Conservation (phyloP, 1,139 yeast genomes). For the Yamadazyma epiphylla region DNA sequence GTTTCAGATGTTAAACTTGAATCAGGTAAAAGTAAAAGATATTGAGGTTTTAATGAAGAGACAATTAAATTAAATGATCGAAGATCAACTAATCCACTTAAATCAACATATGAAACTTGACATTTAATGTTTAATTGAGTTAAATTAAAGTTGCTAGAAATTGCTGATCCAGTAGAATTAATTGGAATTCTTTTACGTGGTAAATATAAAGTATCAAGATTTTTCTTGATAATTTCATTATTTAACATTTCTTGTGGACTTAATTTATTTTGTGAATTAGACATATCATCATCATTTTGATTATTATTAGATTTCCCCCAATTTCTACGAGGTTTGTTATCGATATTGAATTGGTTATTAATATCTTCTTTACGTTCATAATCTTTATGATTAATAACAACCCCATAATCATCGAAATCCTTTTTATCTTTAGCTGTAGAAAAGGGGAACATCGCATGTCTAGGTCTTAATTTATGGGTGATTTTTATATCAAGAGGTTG, state of each 20-base stretch:
- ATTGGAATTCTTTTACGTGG: slow-evolving; percentile 49
- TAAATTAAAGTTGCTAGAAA: slow-evolving; percentile 16
- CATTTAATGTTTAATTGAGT: slow-evolving; percentile 54
- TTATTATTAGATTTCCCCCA: slow-evolving; percentile 28
- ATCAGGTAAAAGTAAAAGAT: slow-evolving; percentile 58
- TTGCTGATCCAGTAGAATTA: slow-evolving; percentile 16
- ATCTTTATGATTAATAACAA: slow-evolving; percentile 59
- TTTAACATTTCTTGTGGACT: slow-evolving; percentile 46
- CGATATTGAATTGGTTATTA: slow-evolving; percentile 33
- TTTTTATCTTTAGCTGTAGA: slow-evolving; percentile 46
- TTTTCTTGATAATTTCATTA: slow-evolving; percentile 38
- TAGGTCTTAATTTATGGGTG: slow-evolving; percentile 51
- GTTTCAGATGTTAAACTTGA: slow-evolving; percentile 20
- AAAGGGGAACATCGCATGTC: slow-evolving; percentile 76
- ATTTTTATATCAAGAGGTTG: slow-evolving; percentile 60
- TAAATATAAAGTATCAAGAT: slow-evolving; percentile 54
- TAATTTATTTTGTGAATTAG: slow-evolving; percentile 22
- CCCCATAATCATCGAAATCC: slow-evolving; percentile 84
- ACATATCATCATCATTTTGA: slow-evolving; percentile 16
- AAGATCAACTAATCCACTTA: slow-evolving; percentile 81
- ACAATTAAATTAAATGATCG: slow-evolving; percentile 78
- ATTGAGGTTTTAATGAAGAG: slow-evolving; percentile 76
- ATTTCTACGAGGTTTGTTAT: slow-evolving; percentile 28
- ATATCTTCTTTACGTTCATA: slow-evolving; percentile 51
- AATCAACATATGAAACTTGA: slow-evolving; percentile 72